Percentiles rank a stretch among this genome's conserved stretches.
Evolutionary conservation across 1,284 basidiomycete genomes (phyloP).

Genomic region (Nidula niveotomentosa): DNA sequence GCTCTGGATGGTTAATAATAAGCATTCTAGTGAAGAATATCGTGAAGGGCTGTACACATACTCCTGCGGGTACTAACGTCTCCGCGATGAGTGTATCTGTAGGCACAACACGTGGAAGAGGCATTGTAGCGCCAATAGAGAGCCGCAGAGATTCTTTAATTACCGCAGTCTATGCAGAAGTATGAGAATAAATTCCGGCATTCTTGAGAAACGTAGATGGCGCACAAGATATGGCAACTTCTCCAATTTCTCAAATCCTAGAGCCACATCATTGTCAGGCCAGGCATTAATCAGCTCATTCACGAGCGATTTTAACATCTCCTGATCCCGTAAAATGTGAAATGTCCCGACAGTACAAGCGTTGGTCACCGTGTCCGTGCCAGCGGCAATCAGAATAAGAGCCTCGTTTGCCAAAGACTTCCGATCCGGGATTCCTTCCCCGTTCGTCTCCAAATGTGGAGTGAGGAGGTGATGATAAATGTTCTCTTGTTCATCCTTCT

Average conservation of each 20-base stretch:
- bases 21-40: not conserved
- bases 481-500: slow-evolving; percentile 15
- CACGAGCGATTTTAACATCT: slow-evolving; percentile 15
- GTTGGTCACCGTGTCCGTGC: slow-evolving; percentile 33
- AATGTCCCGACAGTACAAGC: slow-evolving; percentile 30
- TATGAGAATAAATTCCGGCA: not conserved
- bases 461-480: slow-evolving; percentile 26
- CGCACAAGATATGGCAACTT: slow-evolving; percentile 34
- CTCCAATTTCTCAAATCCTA: slow-evolving; percentile 22
- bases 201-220: not conserved
- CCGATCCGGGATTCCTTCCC: slow-evolving; percentile 12
- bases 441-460: slow-evolving; percentile 6
- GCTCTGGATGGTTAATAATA: slow-evolving; percentile 18
- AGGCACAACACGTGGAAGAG: slow-evolving; percentile 24
- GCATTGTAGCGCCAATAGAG: slow-evolving; percentile 26
- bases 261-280: slow-evolving; percentile 19
- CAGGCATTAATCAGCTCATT: slow-evolving; percentile 24
- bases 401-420: slow-evolving; percentile 28
- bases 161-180: slow-evolving; percentile 19
- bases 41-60: too few species aligned
- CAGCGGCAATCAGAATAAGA: slow-evolving; percentile 29
- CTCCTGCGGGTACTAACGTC: slow-evolving; percentile 19
- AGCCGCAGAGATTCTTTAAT: slow-evolving; percentile 37
- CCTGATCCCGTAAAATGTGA: slow-evolving; percentile 23
- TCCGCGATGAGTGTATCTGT: slow-evolving; percentile 16